A percentile compares a stretch with the other conserved stretches of the same genome.
These are phyloP conservation scores for Pseudogymnoascus sp. DNA, from an alignment of 2,329 filamentous ascomycete species.

Conservation along the genomic window DNA sequence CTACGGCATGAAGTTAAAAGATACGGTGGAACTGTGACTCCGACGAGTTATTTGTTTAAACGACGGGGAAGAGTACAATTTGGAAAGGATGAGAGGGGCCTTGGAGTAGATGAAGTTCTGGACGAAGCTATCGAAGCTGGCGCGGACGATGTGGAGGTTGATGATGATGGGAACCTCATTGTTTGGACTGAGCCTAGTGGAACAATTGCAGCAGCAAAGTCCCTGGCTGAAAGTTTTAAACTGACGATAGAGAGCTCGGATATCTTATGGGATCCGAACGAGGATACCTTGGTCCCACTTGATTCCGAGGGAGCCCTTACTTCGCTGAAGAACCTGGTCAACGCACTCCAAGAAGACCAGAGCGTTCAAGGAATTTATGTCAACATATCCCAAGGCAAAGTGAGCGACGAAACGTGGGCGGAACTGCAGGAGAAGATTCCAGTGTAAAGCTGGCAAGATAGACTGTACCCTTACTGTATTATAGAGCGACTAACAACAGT, in stretches of 20 bases:
- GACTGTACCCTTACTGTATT: background rate
- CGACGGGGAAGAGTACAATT: conserved; percentile 71
- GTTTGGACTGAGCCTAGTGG: conserved; percentile 62
- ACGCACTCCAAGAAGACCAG: conserved; percentile 55
- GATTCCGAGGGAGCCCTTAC: conserved; percentile 49
- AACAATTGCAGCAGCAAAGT: conserved; percentile 57
- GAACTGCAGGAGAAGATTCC: conserved; percentile 47
- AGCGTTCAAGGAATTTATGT: conserved; percentile 75
- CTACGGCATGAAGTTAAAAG: conserved; percentile 66
- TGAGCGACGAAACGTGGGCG: conserved; percentile 48
- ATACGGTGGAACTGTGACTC: conserved; percentile 59
- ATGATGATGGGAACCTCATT: conserved; percentile 62
- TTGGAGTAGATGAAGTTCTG: conserved; percentile 60
- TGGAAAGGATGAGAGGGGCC: conserved; percentile 45
- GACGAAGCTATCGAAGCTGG: conserved; percentile 81
- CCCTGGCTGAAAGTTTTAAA: conserved; percentile 54
- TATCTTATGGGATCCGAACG: conserved; percentile 78
- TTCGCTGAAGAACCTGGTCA: conserved; percentile 52
- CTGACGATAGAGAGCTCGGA: conserved; percentile 67
- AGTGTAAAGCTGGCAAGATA: conserved; percentile 18
- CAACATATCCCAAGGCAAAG: conserved; percentile 51
- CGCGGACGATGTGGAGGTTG: conserved; percentile 62
- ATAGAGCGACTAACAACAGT: conserved; percentile 1
- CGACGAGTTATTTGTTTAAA: conserved; percentile 78
- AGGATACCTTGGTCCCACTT: conserved; percentile 64